Conservation (phyloP, 176 grass and related monocot species). For the Eragrostis curvula region DNA sequence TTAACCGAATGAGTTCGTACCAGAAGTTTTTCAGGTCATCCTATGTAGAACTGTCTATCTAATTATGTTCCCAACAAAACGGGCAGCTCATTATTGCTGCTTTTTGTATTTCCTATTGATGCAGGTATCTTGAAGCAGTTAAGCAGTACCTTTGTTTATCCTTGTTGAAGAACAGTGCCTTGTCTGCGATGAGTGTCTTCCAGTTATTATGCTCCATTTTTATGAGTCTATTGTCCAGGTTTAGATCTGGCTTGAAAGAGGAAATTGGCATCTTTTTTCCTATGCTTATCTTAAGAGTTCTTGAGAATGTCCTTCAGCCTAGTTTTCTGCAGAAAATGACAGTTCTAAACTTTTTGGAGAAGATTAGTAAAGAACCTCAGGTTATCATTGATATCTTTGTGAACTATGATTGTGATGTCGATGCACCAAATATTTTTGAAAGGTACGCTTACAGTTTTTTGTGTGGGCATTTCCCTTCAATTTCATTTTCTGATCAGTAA, state of each 20-base stretch:
- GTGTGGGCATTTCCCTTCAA: neutral
- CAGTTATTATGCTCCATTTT: constrained; percentile 98
- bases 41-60: constrained; percentile 11
- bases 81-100: constrained; percentile 9
- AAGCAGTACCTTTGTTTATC: constrained; percentile 98
- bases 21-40: constrained; percentile 23
- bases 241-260: constrained; percentile 92
- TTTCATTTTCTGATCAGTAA: constrained; percentile 13
- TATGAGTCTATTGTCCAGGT: constrained; percentile 73
- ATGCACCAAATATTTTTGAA: constrained; percentile 98
- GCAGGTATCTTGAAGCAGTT: constrained; percentile 92
- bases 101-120: constrained; percentile 28
- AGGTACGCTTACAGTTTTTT: constrained; percentile 56
- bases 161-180: constrained; percentile 95
- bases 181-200: constrained; percentile 93
- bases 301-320: constrained; percentile 94
- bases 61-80: constrained; percentile 11
- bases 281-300: constrained; percentile 93
- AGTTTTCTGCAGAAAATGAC: constrained; percentile 99
- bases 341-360: constrained; percentile 87
- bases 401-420: constrained; percentile 98
- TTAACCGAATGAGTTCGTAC: neutral
- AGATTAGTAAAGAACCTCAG: constrained; percentile 83
- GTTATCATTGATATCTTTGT: constrained; percentile 97
- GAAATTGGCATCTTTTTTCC: constrained; percentile 99